Evolutionary conservation across 345 rosid genomes (phyloP).

Genomic region (Jatropha curcas): DNA sequence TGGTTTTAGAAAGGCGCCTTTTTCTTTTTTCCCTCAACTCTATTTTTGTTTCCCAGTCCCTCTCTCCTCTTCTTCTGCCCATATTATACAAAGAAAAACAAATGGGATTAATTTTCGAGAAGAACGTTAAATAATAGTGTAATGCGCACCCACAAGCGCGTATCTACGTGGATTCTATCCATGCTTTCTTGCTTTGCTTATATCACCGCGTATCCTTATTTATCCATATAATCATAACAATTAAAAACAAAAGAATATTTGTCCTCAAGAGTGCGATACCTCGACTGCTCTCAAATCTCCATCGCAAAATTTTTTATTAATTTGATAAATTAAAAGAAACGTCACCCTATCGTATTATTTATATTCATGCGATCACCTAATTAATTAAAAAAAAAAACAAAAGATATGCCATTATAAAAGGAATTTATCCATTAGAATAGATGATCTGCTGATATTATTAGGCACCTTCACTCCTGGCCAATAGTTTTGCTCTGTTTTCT

Average conservation of each 20-base stretch:
- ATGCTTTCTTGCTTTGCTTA: slow-evolving; percentile 35
- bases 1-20: slow-evolving; percentile 18
- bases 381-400: too few species aligned
- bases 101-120: not conserved
- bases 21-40: not conserved
- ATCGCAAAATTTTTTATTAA: too few species aligned
- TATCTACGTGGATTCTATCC: slow-evolving; percentile 54
- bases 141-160: slow-evolving; percentile 50
- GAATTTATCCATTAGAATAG: not conserved
- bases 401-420: not conserved
- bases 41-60: not conserved
- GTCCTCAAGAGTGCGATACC: too few species aligned
- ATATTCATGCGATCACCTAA: too few species aligned
- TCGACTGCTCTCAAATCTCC: too few species aligned
- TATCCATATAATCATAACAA: not conserved
- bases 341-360: too few species aligned
- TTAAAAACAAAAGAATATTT: not conserved
- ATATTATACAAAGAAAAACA: not conserved
- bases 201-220: slow-evolving; percentile 24
- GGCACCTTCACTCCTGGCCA: slow-evolving; percentile 13
- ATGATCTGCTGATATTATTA: not conserved
- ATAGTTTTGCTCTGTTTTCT: not conserved
- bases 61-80: not conserved
- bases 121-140: slow-evolving; percentile 31
- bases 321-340: too few species aligned